phyloP scores from a whole-genome alignment of 345 rosid genomes.

The Eucalyptus erythrocorys region DNA sequence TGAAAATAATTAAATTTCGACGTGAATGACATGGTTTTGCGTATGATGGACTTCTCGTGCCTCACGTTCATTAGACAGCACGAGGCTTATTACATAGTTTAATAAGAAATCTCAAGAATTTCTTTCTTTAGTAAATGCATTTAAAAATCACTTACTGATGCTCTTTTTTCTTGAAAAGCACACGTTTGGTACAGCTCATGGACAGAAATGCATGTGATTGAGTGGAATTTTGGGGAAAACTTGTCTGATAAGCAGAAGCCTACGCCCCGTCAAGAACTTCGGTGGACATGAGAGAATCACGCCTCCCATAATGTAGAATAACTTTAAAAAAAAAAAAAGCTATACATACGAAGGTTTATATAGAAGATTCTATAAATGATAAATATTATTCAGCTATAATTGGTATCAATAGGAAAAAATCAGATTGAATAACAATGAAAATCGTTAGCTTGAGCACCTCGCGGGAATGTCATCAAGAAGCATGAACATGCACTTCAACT shows the following conservation, averaged over 20 bases:
- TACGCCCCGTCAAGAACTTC: not conserved
- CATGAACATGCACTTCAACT: not conserved
- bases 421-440: not conserved
- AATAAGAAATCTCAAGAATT: not conserved
- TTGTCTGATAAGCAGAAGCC: not conserved
- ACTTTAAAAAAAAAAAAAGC: not conserved
- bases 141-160: not conserved
- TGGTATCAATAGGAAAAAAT: not conserved
- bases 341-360: not conserved
- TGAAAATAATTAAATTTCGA: not conserved
- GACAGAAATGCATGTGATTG: not conserved
- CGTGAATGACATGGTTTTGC: not conserved
- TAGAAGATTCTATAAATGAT: not conserved
- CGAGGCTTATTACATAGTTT: not conserved
- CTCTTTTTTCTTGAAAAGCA: not conserved
- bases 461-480: not conserved
- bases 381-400: not conserved
- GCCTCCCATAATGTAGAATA: not conserved
- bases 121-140: not conserved
- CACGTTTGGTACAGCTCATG: not conserved
- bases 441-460: not conserved
- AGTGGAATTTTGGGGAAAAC: not conserved
- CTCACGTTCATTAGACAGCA: not conserved
- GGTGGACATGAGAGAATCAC: not conserved
- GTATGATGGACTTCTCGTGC: not conserved